phyloP scores from a whole-genome alignment of 2,329 filamentous ascomycete genomes.

The Xenoacremonium recifei region DNA sequence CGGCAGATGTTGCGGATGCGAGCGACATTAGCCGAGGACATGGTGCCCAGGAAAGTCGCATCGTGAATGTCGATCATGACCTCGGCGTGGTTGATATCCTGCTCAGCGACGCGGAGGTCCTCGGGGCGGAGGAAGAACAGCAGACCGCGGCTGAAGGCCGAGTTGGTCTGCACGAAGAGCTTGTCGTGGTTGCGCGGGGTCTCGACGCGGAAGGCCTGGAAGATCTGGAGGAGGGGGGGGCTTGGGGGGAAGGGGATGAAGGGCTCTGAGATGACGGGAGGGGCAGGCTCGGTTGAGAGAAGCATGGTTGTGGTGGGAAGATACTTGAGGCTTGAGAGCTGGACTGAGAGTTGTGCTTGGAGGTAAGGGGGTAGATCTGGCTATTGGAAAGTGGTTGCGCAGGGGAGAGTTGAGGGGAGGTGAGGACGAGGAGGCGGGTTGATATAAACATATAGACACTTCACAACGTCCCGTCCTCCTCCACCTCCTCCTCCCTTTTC shows the following conservation, averaged over 20 bases:
- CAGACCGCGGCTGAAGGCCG: slow-evolving; percentile 9
- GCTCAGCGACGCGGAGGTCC: slow-evolving; percentile 3
- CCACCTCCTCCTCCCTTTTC: too few relatives aligned
- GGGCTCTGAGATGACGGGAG: too few relatives aligned
- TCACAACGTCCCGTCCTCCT: too few relatives aligned
- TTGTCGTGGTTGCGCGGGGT: slow-evolving; percentile 15
- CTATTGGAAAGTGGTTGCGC: not conserved
- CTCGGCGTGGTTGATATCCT: slow-evolving; percentile 4
- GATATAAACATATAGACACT: too few relatives aligned
- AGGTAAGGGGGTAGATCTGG: too few relatives aligned
- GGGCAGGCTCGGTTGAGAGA: too few relatives aligned
- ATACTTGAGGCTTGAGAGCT: too few relatives aligned
- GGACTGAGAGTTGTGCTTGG: too few relatives aligned
- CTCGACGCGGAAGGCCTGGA: slow-evolving; percentile 17
- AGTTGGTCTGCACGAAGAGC: slow-evolving; percentile 14
- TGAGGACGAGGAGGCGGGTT: not conserved
- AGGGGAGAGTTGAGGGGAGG: not conserved
- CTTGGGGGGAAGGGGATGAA: not conserved
- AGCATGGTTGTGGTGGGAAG: too few relatives aligned
- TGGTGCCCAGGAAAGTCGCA: slow-evolving; percentile 17
- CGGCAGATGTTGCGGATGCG: slow-evolving; percentile 14
- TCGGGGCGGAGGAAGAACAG: slow-evolving; percentile 5
- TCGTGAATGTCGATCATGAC: slow-evolving; percentile 11
- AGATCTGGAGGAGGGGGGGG: not conserved
- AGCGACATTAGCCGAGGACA: slow-evolving; percentile 15